A percentile compares a stretch with the other conserved stretches of the same genome.
These are phyloP conservation scores for Fragaria iinumae DNA, from an alignment of 306 rosid species.

Conservation along the genomic window DNA sequence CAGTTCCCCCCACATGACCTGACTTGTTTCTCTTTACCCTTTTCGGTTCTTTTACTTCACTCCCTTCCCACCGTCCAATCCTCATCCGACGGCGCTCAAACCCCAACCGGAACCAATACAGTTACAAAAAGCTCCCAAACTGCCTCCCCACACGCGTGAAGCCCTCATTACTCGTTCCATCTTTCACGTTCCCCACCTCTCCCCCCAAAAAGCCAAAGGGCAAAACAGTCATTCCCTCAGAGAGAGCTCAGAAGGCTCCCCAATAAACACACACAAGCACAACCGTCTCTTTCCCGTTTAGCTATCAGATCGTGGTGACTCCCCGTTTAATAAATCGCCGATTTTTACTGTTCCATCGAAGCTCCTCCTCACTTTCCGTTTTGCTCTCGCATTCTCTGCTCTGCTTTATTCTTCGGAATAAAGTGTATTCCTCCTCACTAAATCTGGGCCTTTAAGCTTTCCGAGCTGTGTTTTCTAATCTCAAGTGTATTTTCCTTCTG, in stretches of 20 bases:
- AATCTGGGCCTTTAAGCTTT: background rate
- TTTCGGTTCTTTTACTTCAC: background rate
- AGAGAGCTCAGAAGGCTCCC: too few species aligned
- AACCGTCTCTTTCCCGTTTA: slow-evolving; percentile 5
- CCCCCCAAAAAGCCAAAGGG: background rate
- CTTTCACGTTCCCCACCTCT: background rate
- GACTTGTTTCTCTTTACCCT: background rate
- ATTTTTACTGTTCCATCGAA: slow-evolving; percentile 45
- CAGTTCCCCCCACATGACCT: background rate
- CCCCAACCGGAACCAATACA: background rate
- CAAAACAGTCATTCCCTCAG: background rate
- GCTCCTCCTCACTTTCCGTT: slow-evolving; percentile 10
- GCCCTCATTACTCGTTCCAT: background rate
- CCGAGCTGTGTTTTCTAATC: too few species aligned
- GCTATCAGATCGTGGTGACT: slow-evolving; percentile 44
- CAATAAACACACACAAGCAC: too few species aligned
- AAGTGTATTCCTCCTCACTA: slow-evolving; percentile 22
- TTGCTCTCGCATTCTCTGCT: slow-evolving; percentile 4
- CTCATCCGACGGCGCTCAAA: background rate
- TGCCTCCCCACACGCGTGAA: background rate
- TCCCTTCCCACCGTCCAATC: background rate
- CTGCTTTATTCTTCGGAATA: slow-evolving; percentile 20
- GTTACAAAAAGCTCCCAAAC: background rate
- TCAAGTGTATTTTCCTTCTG: background rate
- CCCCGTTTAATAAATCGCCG: slow-evolving; percentile 9